phyloP scores from a whole-genome alignment of 768 basidiomycete genomes.

The Galerina marginata region DNA sequence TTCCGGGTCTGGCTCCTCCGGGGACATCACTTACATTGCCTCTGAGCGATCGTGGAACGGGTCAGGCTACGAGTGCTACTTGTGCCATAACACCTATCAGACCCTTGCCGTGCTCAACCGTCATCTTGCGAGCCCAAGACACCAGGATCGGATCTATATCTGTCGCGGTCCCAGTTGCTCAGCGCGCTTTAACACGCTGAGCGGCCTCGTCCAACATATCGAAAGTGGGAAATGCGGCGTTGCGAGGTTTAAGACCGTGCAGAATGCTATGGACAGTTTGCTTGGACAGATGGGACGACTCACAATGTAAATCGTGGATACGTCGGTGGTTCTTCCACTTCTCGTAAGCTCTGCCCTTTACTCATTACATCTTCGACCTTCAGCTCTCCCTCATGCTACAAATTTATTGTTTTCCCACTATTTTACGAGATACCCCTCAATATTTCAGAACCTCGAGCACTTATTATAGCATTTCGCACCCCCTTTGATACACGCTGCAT shows the following conservation, averaged over 20 bases:
- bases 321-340: no score
- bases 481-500: no score
- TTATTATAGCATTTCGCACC: no score
- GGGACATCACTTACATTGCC: constrained; percentile 35
- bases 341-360: no score
- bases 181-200: constrained; percentile 52
- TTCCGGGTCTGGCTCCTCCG: constrained; percentile 28
- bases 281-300: constrained; percentile 26
- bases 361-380: no score
- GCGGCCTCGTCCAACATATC: constrained; percentile 66
- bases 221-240: constrained; percentile 69
- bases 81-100: constrained; percentile 54
- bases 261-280: constrained; percentile 26
- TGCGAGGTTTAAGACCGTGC: constrained; percentile 47
- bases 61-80: constrained; percentile 61
- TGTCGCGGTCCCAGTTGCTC: constrained; percentile 58
- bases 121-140: constrained; percentile 68
- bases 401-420: no score
- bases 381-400: no score
- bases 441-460: no score
- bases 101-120: constrained; percentile 55
- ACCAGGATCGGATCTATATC: constrained; percentile 55
- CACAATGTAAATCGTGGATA: constrained; percentile 1
- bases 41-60: constrained; percentile 50
- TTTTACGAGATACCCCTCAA: no score